These are phyloP conservation scores for Lachnellula hyalina DNA, from an alignment of 2,329 filamentous ascomycete genomes.

Conservation along the genomic window DNA sequence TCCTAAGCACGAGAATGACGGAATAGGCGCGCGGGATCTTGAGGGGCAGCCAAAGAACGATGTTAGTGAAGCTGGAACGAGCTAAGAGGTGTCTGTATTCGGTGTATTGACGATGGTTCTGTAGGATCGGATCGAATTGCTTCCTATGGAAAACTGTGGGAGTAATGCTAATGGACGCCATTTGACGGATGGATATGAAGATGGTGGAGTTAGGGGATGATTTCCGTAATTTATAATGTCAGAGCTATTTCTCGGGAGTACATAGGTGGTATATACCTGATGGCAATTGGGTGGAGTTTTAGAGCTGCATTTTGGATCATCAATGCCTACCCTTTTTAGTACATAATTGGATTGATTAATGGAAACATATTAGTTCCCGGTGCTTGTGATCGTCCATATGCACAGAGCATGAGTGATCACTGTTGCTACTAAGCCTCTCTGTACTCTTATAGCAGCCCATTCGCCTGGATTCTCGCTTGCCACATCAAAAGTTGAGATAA, in stretches of 20 bases:
- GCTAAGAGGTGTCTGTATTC: background rate
- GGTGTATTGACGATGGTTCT: slow-evolving; percentile 5
- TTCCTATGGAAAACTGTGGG: background rate
- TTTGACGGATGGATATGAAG: background rate
- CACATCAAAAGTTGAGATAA: too few relatives aligned
- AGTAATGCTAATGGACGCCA: background rate
- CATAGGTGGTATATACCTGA: too few relatives aligned
- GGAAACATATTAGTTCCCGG: too few relatives aligned
- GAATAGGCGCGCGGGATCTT: slow-evolving; percentile 7
- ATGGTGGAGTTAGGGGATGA: background rate
- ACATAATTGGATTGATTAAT: too few relatives aligned
- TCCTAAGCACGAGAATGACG: slow-evolving; percentile 1
- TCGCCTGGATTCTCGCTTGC: too few relatives aligned
- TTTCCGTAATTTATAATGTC: background rate
- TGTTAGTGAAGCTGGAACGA: slow-evolving; percentile 12
- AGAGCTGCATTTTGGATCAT: too few relatives aligned
- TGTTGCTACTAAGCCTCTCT: too few relatives aligned
- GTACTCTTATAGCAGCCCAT: too few relatives aligned
- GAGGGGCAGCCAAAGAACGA: slow-evolving; percentile 13
- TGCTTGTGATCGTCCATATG: too few relatives aligned
- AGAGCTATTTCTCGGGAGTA: background rate
- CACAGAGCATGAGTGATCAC: too few relatives aligned
- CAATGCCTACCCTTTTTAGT: too few relatives aligned
- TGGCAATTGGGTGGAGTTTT: too few relatives aligned
- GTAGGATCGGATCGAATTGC: slow-evolving; percentile 18